phyloP scores from a whole-genome alignment of 345 rosid species.

The Hibiscus syriacus region DNA sequence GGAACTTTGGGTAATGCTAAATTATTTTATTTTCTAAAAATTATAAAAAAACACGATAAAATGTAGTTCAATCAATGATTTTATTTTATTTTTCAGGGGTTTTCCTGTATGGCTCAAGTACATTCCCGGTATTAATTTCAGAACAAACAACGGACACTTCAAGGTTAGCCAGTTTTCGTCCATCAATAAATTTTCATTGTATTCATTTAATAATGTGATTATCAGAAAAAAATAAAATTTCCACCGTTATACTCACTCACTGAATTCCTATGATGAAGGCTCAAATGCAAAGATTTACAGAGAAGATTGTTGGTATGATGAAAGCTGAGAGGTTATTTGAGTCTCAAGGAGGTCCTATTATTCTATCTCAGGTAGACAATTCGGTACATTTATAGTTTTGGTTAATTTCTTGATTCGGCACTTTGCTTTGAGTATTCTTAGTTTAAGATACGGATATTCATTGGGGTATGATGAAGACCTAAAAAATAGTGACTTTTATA shows the following conservation, averaged over 20 bases:
- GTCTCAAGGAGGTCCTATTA: constrained; percentile 96
- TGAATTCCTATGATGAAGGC: constrained; percentile 35
- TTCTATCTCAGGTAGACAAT: constrained; percentile 75
- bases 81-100: constrained; percentile 48
- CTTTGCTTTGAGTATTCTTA: background rate
- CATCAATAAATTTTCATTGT: background rate
- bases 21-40: background rate
- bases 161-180: constrained; percentile 42
- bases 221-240: no score
- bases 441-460: background rate
- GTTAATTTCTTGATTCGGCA: background rate
- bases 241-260: constrained; percentile 1
- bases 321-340: constrained; percentile 79
- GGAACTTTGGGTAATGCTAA: constrained; percentile 85
- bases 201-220: no score
- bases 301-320: constrained; percentile 93
- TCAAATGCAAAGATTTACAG: constrained; percentile 80
- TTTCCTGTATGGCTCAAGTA: constrained; percentile 99
- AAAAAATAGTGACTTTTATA: constrained; percentile 3
- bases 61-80: constrained; percentile 14
- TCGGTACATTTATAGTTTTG: background rate
- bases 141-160: constrained; percentile 90
- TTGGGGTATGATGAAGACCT: constrained; percentile 5
- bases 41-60: background rate
- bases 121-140: constrained; percentile 88